phyloP scores from a whole-genome alignment of 1,139 yeast species.

The Nakaseomyces uthaithaninus region DNA sequence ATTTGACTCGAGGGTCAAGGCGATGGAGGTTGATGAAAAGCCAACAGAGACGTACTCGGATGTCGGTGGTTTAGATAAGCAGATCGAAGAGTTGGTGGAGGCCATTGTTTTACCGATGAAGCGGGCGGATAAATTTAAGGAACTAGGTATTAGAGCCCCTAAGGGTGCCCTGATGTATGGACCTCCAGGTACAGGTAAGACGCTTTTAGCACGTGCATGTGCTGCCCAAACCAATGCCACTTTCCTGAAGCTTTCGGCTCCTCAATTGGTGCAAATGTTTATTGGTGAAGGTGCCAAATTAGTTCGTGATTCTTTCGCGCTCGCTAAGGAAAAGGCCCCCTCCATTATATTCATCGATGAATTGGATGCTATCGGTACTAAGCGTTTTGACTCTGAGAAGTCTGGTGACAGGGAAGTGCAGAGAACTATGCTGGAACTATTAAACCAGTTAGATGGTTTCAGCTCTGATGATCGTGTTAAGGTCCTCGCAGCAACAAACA shows the following conservation, averaged over 20 bases:
- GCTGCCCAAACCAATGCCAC: conserved; percentile 99
- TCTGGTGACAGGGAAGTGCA: conserved; percentile 98
- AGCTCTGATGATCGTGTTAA: conserved; percentile 97
- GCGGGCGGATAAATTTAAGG: conserved; percentile 92
- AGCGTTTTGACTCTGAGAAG: conserved; percentile 95
- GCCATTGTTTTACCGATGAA: conserved; percentile 98
- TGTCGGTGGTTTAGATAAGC: conserved; percentile 96
- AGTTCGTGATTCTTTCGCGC: conserved; percentile 96
- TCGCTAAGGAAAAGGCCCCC: conserved; percentile 97
- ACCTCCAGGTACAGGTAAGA: conserved; percentile 99
- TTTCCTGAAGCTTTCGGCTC: conserved; percentile 91
- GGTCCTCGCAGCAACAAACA: conserved; percentile 95
- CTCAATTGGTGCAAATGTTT: conserved; percentile 97
- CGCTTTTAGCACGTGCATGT: conserved; percentile 94
- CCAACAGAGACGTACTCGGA: conserved; percentile 96
- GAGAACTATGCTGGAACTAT: conserved; percentile 95
- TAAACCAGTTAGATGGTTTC: conserved; percentile 95
- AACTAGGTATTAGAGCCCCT: conserved; percentile 85
- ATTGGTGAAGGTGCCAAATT: conserved; percentile 99
- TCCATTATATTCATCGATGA: conserved; percentile 96
- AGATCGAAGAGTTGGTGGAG: conserved; percentile 93
- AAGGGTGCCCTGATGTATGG: conserved; percentile 99
- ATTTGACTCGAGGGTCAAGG: conserved; percentile 94
- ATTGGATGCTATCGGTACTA: conserved; percentile 97
- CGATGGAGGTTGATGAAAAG: conserved; percentile 98